A percentile compares a stretch with the other conserved stretches of the same genome.
These are phyloP conservation scores for Plasmodium adleri DNA, from an alignment of 169 alveolate genomes.

Conservation along the genomic window DNA sequence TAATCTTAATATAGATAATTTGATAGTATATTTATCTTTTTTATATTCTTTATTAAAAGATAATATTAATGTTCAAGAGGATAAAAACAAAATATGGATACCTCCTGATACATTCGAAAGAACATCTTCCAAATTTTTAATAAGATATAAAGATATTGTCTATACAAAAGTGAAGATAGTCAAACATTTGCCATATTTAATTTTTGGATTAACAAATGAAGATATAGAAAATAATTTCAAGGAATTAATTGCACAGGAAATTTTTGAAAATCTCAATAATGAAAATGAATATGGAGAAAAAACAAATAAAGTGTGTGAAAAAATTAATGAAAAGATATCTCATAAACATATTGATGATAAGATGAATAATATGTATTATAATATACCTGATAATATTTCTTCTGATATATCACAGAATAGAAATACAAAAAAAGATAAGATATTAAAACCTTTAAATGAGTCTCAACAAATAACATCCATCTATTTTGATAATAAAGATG, in stretches of 20 bases:
- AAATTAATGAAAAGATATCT: neutral
- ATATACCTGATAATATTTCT: neutral
- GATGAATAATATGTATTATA: neutral
- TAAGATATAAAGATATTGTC: conserved; percentile 83
- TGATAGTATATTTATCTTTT: conserved; percentile 81
- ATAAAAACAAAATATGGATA: conserved; percentile 70
- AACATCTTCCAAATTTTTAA: conserved; percentile 85
- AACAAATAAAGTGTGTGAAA: neutral
- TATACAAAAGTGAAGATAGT: conserved; percentile 85
- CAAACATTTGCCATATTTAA: conserved; percentile 84
- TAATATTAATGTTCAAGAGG: neutral
- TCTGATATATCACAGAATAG: neutral
- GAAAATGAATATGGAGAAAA: neutral
- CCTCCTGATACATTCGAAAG: conserved; percentile 88
- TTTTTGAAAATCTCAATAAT: neutral
- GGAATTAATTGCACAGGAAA: conserved; percentile 57
- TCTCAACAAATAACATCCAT: conserved; percentile 86
- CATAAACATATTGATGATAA: neutral
- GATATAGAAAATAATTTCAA: conserved; percentile 79
- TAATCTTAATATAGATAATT: conserved; percentile 82
- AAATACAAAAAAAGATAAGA: neutral
- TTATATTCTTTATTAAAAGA: conserved; percentile 81
- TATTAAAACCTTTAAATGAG: conserved; percentile 71
- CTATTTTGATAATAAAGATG: conserved; percentile 81
- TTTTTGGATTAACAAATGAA: conserved; percentile 82